Evolutionary conservation across 805 yeast genomes (phyloP).

Genomic region (Pichia ethanolica): DNA sequence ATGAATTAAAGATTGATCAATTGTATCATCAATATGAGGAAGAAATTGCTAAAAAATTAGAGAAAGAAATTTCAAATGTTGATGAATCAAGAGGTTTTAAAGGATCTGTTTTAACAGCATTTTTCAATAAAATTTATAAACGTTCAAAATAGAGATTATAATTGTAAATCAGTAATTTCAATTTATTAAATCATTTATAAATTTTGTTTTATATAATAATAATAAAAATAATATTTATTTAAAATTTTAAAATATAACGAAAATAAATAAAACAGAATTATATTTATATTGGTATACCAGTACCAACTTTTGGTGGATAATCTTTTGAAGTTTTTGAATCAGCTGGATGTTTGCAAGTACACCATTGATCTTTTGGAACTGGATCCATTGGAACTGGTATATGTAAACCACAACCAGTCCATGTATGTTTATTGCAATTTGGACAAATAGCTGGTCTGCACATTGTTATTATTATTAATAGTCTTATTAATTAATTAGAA

Average conservation of each 20-base stretch:
- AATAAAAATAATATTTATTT: too few relatives aligned
- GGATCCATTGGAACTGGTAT: slow-evolving; percentile 34
- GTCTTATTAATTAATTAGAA: too few relatives aligned
- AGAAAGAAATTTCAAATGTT: slow-evolving; percentile 52
- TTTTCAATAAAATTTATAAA: slow-evolving; percentile 88
- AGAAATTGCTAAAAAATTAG: slow-evolving; percentile 55
- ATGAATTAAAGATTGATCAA: slow-evolving; percentile 62
- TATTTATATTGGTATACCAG: slow-evolving; percentile 18
- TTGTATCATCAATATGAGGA: slow-evolving; percentile 82
- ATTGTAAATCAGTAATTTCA: neutral
- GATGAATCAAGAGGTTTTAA: slow-evolving; percentile 95
- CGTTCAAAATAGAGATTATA: slow-evolving; percentile 60
- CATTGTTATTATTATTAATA: slow-evolving; percentile 26
- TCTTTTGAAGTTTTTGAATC: slow-evolving; percentile 22
- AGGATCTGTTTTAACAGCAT: slow-evolving; percentile 72
- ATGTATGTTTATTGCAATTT: slow-evolving; percentile 27
- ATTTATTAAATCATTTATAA: too few relatives aligned
- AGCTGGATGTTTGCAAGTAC: slow-evolving; percentile 26
- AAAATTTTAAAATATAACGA: too few relatives aligned
- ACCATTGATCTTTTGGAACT: slow-evolving; percentile 32
- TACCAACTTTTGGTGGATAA: slow-evolving; percentile 32
- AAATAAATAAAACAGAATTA: too few relatives aligned
- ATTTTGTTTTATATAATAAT: too few relatives aligned
- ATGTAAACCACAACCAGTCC: slow-evolving; percentile 42
- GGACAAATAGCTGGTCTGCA: slow-evolving; percentile 31